Conservation (phyloP, 75 land plant genomes). For the Pinus taeda region DNA sequence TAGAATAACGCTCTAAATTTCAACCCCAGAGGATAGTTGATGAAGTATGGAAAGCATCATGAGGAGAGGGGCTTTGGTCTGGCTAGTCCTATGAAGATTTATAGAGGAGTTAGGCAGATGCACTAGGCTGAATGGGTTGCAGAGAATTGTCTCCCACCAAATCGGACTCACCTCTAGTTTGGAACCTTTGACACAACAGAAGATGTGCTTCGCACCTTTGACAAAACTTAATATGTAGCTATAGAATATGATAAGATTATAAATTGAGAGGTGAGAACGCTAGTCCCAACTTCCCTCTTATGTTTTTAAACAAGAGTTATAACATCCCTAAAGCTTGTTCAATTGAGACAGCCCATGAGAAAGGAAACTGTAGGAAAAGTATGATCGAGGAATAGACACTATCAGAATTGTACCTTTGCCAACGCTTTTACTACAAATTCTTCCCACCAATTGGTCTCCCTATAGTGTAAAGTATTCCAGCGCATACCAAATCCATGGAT, state of each 20-base stretch:
- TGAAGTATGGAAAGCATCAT: slow-evolving; percentile 15
- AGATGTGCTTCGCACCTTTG: too few relatives aligned
- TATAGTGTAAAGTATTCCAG: neutral
- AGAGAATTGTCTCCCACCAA: slow-evolving; percentile 61
- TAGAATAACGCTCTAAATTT: slow-evolving; percentile 53
- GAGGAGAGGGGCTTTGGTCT: neutral
- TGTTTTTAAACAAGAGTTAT: slow-evolving; percentile 13
- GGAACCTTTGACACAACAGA: slow-evolving; percentile 75
- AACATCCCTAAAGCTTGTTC: neutral
- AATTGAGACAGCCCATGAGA: neutral
- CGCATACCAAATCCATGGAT: neutral
- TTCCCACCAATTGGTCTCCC: neutral
- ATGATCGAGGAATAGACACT: neutral
- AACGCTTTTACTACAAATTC: slow-evolving; percentile 4
- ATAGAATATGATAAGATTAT: slow-evolving; percentile 51
- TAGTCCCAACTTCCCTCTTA: slow-evolving; percentile 67
- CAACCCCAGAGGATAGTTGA: slow-evolving; percentile 45
- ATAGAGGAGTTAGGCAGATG: slow-evolving; percentile 78
- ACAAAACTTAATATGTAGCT: too few relatives aligned
- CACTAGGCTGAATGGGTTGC: slow-evolving; percentile 89
- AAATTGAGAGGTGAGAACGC: slow-evolving; percentile 49
- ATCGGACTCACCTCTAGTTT: slow-evolving; percentile 67
- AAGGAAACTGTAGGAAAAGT: neutral
- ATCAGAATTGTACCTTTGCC: neutral
- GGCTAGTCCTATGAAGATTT: slow-evolving; percentile 46